Base-by-base conservation (phyloP, 768 basidiomycete genomes). In the Psilocybe sp. region DNA sequence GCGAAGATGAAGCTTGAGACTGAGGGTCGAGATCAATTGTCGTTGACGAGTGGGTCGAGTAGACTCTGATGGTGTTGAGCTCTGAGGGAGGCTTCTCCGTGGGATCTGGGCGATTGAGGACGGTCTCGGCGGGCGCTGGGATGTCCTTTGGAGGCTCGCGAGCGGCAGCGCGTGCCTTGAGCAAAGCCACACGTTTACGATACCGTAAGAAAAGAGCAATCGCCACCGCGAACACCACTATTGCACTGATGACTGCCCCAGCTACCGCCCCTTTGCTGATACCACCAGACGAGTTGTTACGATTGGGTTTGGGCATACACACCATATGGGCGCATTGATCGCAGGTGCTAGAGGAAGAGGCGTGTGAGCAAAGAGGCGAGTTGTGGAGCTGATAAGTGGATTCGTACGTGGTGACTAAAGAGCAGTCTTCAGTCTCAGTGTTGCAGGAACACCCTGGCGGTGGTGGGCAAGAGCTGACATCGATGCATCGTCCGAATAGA, bases 81-180 rank as follows among this genome's bases (percentile, higher is more conserved):
- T 78, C 71, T 4, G 69, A 59, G 6, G 61, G 51, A 6, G 74
- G 64, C 62, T 88, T 89, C 70, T 88, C 87, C 46, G 69, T 84
- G 28, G 89, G 89, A 66, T 92, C 87, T n/a, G 89, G 87, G 37
- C 89, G 76, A 64, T 83, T 87, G 51, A 92, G 83, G 32, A 92
- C 90, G 9, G 82, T 80, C 57, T 80, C 85, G 15, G 90, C 89
- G 16, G 85, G 70, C 1, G 87, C 89, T 34, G 88, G 89, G 15
- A 80, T 66, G 59, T 92, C 89, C 44, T 69, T 64, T 56, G 78
- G 78, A 48, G 69, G 59, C 50, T 81, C 79, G 31, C 57, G 62
- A 13, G 51, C 61, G 16, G 60, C 56, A 14, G 69, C 61, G 18
- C 62, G 47, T 14, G 67, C 64, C 39, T 65, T 71, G 53, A 72